Evolutionary conservation across 352 stramenopile species (phyloP).

Genomic region (Phytophthora sansomeana): DNA sequence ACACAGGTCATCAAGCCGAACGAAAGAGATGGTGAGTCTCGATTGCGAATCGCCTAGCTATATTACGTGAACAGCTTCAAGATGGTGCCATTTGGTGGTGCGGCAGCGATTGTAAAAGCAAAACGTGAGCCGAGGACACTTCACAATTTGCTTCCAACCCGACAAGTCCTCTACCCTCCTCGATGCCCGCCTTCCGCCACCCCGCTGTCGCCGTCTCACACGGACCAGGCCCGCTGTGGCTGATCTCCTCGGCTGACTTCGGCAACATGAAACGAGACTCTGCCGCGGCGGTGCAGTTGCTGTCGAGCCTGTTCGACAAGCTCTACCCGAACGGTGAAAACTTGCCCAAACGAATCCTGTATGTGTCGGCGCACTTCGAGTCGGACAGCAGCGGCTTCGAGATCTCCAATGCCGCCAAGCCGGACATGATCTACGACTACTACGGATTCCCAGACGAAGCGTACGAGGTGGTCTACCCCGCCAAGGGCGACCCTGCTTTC

Average conservation of each 20-base stretch:
- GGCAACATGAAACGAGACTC: constrained; percentile 27
- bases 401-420: constrained; percentile 57
- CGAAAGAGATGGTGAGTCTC: neutral
- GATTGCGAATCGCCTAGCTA: constrained; percentile 20
- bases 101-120: neutral
- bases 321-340: constrained; percentile 42
- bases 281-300: constrained; percentile 9
- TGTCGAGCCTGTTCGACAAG: constrained; percentile 38
- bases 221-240: constrained; percentile 55
- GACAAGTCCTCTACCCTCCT: neutral
- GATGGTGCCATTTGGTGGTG: constrained; percentile 11
- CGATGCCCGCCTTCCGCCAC: constrained; percentile 34
- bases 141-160: constrained; percentile 22
- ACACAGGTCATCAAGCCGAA: neutral
- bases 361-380: constrained; percentile 90
- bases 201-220: constrained; percentile 52
- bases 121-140: constrained; percentile 16
- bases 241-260: constrained; percentile 43
- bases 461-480: constrained; percentile 87
- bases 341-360: constrained; percentile 74
- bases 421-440: constrained; percentile 91
- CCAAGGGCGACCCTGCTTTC: constrained; percentile 70
- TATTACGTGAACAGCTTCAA: constrained; percentile 33
- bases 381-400: constrained; percentile 39
- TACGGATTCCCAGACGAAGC: constrained; percentile 84